Conservation (phyloP, 805 yeast genomes). For the Metschnikowia drakensbergensis region DNA sequence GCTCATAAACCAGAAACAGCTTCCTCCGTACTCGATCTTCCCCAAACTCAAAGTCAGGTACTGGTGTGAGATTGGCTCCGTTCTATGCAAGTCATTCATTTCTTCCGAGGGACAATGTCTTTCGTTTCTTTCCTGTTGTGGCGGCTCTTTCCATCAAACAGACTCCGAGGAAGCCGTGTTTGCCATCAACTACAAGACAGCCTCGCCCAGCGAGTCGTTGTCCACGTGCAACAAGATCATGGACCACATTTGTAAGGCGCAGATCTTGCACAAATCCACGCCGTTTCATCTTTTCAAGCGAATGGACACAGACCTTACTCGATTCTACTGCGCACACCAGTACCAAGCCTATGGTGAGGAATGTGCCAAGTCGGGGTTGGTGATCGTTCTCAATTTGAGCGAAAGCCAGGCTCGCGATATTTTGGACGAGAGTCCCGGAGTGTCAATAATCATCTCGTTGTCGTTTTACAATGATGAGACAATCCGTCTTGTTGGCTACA, state of each 20-base stretch:
- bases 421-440: constrained; percentile 32
- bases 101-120: constrained; percentile 23
- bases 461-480: constrained; percentile 33
- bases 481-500: constrained; percentile 11
- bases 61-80: constrained; percentile 61
- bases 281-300: constrained; percentile 82
- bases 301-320: constrained; percentile 24
- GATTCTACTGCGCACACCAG: constrained; percentile 73
- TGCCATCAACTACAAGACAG: constrained; percentile 28
- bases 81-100: constrained; percentile 47
- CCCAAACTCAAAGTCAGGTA: constrained; percentile 67
- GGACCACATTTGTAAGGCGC: constrained; percentile 62
- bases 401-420: constrained; percentile 29
- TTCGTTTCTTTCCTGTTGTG: constrained; percentile 26
- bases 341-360: constrained; percentile 48
- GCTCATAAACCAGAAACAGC: constrained; percentile 76
- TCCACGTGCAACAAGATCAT: constrained; percentile 39
- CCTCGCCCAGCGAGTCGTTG: constrained; percentile 8
- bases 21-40: constrained; percentile 44
- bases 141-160: constrained; percentile 24
- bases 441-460: constrained; percentile 50
- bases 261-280: constrained; percentile 68
- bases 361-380: constrained; percentile 56
- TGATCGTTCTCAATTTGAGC: constrained; percentile 59
- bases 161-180: constrained; percentile 17